These are phyloP conservation scores for Plasmodium gonderi DNA, from an alignment of 169 alveolate genomes.

Conservation along the genomic window DNA sequence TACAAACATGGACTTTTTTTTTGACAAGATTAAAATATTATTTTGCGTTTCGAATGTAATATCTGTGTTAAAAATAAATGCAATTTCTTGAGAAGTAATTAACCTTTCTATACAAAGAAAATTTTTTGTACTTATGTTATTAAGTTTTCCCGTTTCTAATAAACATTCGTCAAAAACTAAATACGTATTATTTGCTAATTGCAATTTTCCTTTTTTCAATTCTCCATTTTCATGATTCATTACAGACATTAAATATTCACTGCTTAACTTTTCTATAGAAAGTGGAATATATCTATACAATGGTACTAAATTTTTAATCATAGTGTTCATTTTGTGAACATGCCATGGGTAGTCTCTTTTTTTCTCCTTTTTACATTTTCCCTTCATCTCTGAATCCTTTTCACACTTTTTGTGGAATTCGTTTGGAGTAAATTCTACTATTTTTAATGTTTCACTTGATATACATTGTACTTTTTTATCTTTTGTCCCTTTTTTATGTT, in stretches of 20 bases:
- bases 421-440: neutral
- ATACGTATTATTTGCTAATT: constrained; percentile 68
- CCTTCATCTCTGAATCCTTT: neutral
- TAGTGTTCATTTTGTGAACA: constrained; percentile 8
- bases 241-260: constrained; percentile 49
- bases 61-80: constrained; percentile 49
- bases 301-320: constrained; percentile 63
- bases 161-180: constrained; percentile 60
- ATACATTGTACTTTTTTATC: too few relatives aligned
- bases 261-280: constrained; percentile 16
- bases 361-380: neutral
- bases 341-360: neutral
- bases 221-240: constrained; percentile 67
- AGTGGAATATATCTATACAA: constrained; percentile 66
- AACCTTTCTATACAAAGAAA: constrained; percentile 65
- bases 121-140: constrained; percentile 50
- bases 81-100: constrained; percentile 54
- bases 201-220: constrained; percentile 69
- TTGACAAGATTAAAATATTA: constrained; percentile 50
- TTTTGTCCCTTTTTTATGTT: too few relatives aligned
- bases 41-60: constrained; percentile 59
- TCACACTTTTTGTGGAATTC: neutral
- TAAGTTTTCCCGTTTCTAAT: constrained; percentile 55
- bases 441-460: neutral
- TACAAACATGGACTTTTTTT: constrained; percentile 58